These are phyloP conservation scores for Suillus placidus DNA, from an alignment of 768 basidiomycete species.

Conservation along the genomic window DNA sequence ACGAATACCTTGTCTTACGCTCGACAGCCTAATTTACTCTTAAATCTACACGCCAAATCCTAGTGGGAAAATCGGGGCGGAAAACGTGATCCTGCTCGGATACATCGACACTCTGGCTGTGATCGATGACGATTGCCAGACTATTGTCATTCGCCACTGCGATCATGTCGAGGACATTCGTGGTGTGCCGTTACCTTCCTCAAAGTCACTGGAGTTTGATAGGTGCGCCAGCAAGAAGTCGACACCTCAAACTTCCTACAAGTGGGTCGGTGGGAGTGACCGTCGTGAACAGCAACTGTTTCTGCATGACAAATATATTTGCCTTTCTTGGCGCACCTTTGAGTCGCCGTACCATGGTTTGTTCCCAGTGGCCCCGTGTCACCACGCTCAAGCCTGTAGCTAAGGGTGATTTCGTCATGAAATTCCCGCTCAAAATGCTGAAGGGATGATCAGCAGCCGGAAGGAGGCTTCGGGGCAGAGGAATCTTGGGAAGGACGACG, in stretches of 20 bases:
- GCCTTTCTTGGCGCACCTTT: neutral
- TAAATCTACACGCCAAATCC: too few species aligned
- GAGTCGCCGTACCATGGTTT: neutral
- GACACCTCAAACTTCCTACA: neutral
- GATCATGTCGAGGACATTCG: neutral
- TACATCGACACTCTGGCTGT: neutral
- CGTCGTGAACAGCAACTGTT: neutral
- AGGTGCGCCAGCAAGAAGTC: neutral
- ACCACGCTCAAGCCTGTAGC: neutral
- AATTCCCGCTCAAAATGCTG: neutral
- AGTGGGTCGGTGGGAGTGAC: neutral
- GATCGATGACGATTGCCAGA: neutral
- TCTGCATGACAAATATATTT: neutral
- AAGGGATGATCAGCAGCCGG: neutral
- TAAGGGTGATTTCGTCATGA: neutral
- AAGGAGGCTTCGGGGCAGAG: neutral
- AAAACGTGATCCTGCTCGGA: neutral
- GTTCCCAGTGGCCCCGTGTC: neutral
- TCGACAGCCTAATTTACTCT: neutral
- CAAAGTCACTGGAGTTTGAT: neutral
- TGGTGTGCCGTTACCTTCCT: neutral
- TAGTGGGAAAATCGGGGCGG: neutral
- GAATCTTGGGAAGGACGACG: neutral
- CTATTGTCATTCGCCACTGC: neutral
- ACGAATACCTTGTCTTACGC: neutral